phyloP scores from a whole-genome alignment of 768 basidiomycete species.

The Tylopilus felleus region DNA sequence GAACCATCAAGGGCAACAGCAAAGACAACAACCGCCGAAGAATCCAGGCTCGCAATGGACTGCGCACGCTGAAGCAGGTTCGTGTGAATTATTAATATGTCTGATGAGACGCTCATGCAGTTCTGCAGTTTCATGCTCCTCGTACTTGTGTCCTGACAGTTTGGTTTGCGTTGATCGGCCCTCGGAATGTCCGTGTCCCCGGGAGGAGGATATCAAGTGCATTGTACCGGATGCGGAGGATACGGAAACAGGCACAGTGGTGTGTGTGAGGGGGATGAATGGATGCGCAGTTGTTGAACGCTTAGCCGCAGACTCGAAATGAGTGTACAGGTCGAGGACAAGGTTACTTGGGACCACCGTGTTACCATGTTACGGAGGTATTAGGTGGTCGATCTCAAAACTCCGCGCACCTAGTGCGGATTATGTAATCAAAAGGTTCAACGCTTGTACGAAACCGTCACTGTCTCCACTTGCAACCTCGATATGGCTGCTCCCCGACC shows the following conservation, averaged over 20 bases:
- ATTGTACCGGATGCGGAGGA: slow-evolving; percentile 59
- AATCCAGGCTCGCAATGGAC: slow-evolving; percentile 59
- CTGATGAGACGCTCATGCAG: neutral
- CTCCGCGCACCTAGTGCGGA: neutral
- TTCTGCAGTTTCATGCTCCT: slow-evolving; percentile 62
- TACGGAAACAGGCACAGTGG: slow-evolving; percentile 52
- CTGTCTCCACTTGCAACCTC: no score
- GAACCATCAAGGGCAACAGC: slow-evolving; percentile 45
- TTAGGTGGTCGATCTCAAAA: neutral
- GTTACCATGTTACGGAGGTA: neutral
- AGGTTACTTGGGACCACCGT: neutral
- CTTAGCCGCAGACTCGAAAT: slow-evolving; percentile 29
- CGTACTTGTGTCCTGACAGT: slow-evolving; percentile 74
- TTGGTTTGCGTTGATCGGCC: slow-evolving; percentile 55
- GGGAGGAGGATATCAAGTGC: slow-evolving; percentile 74
- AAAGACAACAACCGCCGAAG: slow-evolving; percentile 45
- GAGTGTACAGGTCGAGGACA: slow-evolving; percentile 1
- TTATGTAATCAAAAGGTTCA: slow-evolving; percentile 19
- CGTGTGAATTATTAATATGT: slow-evolving; percentile 15
- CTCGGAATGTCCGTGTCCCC: slow-evolving; percentile 75
- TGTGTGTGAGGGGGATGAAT: slow-evolving; percentile 65
- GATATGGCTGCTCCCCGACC: slow-evolving; percentile 69
- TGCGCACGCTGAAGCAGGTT: slow-evolving; percentile 63
- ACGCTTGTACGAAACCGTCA: slow-evolving; percentile 5
- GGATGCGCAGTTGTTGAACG: slow-evolving; percentile 63